Evolutionary conservation across 2,329 filamentous ascomycete genomes (phyloP).

Genomic region (Plenodomus biglobosus): DNA sequence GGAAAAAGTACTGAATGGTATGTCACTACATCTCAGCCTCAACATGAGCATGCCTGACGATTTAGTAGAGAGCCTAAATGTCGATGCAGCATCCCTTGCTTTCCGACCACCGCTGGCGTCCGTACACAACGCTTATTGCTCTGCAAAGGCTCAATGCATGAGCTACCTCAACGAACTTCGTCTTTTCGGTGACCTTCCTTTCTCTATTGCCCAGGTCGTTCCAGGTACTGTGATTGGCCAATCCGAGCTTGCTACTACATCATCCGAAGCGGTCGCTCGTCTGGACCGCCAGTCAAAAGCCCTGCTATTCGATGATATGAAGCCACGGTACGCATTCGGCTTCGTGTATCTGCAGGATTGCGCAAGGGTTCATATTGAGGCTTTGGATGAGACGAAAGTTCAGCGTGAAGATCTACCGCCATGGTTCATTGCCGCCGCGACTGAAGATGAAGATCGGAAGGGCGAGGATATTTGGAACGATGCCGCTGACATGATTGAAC

Average conservation of each 20-base stretch:
- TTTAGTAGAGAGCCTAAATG: conserved; percentile 22
- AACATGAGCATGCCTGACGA: background rate
- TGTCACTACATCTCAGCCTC: background rate
- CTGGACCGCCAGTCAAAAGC: conserved; percentile 40
- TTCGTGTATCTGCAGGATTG: conserved; percentile 40
- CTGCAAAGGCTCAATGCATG: conserved; percentile 41
- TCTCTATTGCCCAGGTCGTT: conserved; percentile 37
- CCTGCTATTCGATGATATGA: conserved; percentile 33
- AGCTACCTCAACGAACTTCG: conserved; percentile 25
- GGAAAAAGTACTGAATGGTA: conserved; percentile 29
- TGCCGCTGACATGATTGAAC: conserved; percentile 24
- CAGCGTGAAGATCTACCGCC: conserved; percentile 21
- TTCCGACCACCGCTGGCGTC: conserved; percentile 33
- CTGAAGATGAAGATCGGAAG: conserved; percentile 20
- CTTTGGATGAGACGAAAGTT: conserved; percentile 24
- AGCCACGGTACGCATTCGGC: conserved; percentile 38
- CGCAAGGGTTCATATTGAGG: conserved; percentile 35
- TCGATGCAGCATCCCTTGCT: conserved; percentile 23
- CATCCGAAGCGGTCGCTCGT: conserved; percentile 16
- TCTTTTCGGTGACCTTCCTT: conserved; percentile 14
- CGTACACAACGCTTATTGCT: conserved; percentile 38
- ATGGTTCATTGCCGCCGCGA: conserved; percentile 34
- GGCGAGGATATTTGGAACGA: conserved; percentile 26
- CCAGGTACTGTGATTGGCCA: conserved; percentile 40
- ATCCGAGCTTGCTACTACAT: conserved; percentile 30